Conservation (phyloP, 768 basidiomycete genomes). For the Leccinum barrowsii region DNA sequence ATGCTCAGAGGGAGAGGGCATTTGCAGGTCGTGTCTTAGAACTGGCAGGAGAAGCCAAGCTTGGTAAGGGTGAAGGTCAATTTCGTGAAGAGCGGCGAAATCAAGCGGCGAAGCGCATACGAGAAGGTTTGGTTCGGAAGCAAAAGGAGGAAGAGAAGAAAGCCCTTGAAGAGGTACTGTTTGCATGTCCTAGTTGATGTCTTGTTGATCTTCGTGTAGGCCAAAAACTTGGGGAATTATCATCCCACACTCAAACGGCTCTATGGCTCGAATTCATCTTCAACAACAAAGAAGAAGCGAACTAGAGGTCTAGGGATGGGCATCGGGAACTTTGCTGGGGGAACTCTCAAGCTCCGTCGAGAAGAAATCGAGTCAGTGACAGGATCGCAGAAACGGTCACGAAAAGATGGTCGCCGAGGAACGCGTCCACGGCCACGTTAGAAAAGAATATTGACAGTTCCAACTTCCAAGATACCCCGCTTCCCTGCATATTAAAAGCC, state of each 20-base stretch:
- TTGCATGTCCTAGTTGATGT: neutral
- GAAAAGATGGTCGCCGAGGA: neutral
- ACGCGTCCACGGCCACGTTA: slow-evolving; percentile 7
- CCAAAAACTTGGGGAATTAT: slow-evolving; percentile 82
- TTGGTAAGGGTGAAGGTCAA: slow-evolving; percentile 70
- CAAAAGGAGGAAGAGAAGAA: slow-evolving; percentile 52
- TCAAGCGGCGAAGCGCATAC: slow-evolving; percentile 66
- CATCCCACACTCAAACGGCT: slow-evolving; percentile 73
- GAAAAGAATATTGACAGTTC: neutral
- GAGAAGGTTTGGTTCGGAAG: slow-evolving; percentile 66
- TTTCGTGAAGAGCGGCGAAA: slow-evolving; percentile 63
- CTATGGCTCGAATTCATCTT: slow-evolving; percentile 42
- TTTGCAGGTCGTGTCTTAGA: slow-evolving; percentile 77
- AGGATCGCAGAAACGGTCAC: slow-evolving; percentile 19
- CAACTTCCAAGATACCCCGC: no score
- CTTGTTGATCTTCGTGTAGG: slow-evolving; percentile 40
- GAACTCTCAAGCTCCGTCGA: slow-evolving; percentile 60
- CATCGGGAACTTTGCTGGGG: slow-evolving; percentile 70
- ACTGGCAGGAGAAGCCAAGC: slow-evolving; percentile 58
- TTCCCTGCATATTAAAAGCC: neutral
- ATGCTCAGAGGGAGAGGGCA: slow-evolving; percentile 70
- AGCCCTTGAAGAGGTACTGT: slow-evolving; percentile 63
- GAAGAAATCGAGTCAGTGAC: slow-evolving; percentile 51
- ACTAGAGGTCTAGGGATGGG: slow-evolving; percentile 73
- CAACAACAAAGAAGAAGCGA: slow-evolving; percentile 41